Conservation (phyloP, 176 grass and related monocot genomes). For the Oryza rufipogon region DNA sequence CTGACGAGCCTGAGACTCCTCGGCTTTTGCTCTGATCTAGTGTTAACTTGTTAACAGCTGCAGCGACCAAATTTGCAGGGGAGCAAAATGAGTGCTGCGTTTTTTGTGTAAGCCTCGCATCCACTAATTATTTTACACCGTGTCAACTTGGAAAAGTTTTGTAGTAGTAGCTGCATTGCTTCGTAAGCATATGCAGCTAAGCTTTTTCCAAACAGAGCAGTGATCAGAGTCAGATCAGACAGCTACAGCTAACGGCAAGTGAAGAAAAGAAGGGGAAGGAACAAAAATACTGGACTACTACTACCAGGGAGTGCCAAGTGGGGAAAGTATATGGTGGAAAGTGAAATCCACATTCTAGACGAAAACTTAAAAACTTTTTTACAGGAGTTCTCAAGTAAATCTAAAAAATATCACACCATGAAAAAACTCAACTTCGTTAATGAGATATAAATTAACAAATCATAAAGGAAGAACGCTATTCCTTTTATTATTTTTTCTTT, state of each 20-base stretch:
- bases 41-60: neutral
- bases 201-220: neutral
- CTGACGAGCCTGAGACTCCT: neutral
- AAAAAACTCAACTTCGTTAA: too few species aligned
- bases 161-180: neutral
- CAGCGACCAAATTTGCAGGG: slow-evolving; percentile 1
- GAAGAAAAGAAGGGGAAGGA: neutral
- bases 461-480: too few species aligned
- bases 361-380: too few species aligned
- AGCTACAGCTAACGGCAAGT: neutral
- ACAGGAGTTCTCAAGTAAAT: too few species aligned
- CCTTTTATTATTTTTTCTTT: too few species aligned
- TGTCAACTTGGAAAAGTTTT: neutral
- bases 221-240: neutral
- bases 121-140: neutral
- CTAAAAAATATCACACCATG: too few species aligned
- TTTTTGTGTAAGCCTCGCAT: neutral
- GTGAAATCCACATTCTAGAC: too few species aligned
- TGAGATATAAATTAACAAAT: too few species aligned
- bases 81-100: neutral
- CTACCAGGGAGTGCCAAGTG: too few species aligned
- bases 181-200: neutral
- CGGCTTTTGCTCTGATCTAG: neutral
- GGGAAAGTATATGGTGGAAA: too few species aligned
- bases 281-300: too few species aligned